Percentiles rank a stretch among this genome's conserved stretches.
These are phyloP conservation scores for Panicum miliaceum DNA, from an alignment of 176 grass and related monocot species.

Conservation along the genomic window DNA sequence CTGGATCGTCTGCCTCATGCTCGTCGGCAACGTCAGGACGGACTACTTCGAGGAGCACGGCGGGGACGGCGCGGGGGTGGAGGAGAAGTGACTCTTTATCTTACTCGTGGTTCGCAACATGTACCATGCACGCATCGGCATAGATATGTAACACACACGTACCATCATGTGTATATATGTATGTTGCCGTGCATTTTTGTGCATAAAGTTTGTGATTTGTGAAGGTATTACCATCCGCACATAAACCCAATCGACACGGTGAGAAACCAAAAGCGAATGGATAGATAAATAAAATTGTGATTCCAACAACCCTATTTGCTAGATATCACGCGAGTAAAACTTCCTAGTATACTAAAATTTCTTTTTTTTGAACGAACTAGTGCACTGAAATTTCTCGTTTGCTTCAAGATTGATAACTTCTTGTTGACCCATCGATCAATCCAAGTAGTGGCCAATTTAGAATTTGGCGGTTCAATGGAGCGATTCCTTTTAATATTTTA, in stretches of 20 bases:
- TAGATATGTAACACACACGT: neutral
- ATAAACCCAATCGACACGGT: neutral
- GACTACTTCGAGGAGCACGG: slow-evolving; percentile 45
- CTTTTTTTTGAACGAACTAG: too few relatives aligned
- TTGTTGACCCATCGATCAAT: too few relatives aligned
- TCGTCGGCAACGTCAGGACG: slow-evolving; percentile 53
- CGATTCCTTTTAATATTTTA: too few relatives aligned
- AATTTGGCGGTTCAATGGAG: too few relatives aligned
- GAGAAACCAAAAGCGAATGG: neutral
- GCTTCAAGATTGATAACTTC: too few relatives aligned
- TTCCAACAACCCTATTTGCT: neutral
- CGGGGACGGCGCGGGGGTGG: neutral
- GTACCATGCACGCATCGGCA: neutral
- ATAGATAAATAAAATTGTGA: too few relatives aligned
- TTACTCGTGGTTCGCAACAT: neutral
- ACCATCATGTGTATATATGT: neutral
- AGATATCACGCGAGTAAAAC: too few relatives aligned
- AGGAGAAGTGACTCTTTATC: neutral
- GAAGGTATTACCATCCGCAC: neutral
- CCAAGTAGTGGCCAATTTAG: too few relatives aligned
- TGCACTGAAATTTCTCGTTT: too few relatives aligned
- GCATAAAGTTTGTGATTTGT: neutral
- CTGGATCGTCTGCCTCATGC: slow-evolving; percentile 65
- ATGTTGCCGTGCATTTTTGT: neutral
- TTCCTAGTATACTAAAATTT: too few relatives aligned